phyloP scores from a whole-genome alignment of 2,329 filamentous ascomycete species.

The Talaromyces sp. region DNA sequence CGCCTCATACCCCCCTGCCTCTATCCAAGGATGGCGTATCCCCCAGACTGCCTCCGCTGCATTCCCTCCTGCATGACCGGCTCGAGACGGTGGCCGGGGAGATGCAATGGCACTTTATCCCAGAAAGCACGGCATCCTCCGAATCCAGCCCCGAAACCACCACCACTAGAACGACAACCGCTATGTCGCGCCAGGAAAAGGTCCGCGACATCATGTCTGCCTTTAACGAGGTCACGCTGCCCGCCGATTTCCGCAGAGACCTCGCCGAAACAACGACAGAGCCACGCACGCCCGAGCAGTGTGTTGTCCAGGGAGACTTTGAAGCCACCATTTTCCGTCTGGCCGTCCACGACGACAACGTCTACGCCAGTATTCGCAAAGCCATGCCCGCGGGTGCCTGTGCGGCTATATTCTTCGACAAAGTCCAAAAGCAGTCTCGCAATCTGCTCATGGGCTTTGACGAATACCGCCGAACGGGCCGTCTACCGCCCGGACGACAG shows the following conservation, averaged over 20 bases:
- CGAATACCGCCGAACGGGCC: constrained; percentile 32
- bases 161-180: background rate
- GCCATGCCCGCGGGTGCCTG: constrained; percentile 38
- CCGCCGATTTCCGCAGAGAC: constrained; percentile 38
- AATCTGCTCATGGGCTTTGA: constrained; percentile 35
- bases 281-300: constrained; percentile 33
- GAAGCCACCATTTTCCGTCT: constrained; percentile 42
- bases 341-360: constrained; percentile 39
- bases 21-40: constrained; percentile 28
- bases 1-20: constrained; percentile 24
- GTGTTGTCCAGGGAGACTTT: constrained; percentile 41
- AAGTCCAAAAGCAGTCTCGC: constrained; percentile 31
- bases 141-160: background rate
- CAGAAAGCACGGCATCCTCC: constrained; percentile 8
- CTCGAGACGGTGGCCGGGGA: constrained; percentile 28
- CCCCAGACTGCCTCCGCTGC: constrained; percentile 23
- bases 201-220: constrained; percentile 43
- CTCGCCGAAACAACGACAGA: constrained; percentile 28
- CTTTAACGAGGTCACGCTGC: constrained; percentile 34
- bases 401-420: constrained; percentile 41
- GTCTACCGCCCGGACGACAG: constrained; percentile 17
- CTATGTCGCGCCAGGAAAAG: constrained; percentile 34
- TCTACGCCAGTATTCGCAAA: constrained; percentile 37
- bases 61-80: constrained; percentile 27
- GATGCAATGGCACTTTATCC: constrained; percentile 31